Evolutionary conservation across 2,329 filamentous ascomycete genomes (phyloP), one percentile per base, ranked within the genome.

Genomic region (Paraconiothyrium sp.): DNA sequence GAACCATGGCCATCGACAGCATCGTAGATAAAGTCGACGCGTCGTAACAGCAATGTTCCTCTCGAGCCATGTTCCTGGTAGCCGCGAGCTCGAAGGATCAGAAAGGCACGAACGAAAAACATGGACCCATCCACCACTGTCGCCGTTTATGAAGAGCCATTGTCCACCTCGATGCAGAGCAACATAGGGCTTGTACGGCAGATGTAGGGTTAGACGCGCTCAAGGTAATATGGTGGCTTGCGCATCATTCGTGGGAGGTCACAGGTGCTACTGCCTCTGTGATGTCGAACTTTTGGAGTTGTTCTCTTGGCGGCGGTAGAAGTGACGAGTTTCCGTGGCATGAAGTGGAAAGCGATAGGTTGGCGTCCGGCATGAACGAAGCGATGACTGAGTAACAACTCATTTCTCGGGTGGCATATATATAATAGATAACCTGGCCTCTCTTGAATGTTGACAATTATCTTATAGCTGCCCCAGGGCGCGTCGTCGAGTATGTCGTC

Each of bases 1-100:
- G 75, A 51, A 75, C 75, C 8, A 78, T 78, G 76, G 75, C 76
- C 13, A 78, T 78, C 54, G 76, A 78, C 46, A 78, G 76, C 59
- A 78, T 78, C 56, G 76, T 78, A 54, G 76, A 78, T 55, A 76
- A 78, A 60, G 69, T 77, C 58, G 69, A 78, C 48, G 73, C 74
- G 10, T 72, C 70, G 43, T 78, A 72, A 74, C 50, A 58, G 20
- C 37, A 27, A n/a, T 30, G 30, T 14, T 34, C 46, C 48, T 11
- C 54, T 54, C 24, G 48, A 60, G 57, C 58, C 58, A 62, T 43
- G 50, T 44, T 52, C 35, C 46, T 43, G 50, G 34, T 27, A 54
- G 54, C 35, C 20, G 54, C 20, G 16, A 49, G 11, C 14, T 44
- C 39, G 50, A n/a, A 43, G 20, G 32, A 37, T 16, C 22, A 54